Evolutionary conservation across 768 basidiomycete genomes (phyloP).

Genomic region (Xerocomellus intermedius): DNA sequence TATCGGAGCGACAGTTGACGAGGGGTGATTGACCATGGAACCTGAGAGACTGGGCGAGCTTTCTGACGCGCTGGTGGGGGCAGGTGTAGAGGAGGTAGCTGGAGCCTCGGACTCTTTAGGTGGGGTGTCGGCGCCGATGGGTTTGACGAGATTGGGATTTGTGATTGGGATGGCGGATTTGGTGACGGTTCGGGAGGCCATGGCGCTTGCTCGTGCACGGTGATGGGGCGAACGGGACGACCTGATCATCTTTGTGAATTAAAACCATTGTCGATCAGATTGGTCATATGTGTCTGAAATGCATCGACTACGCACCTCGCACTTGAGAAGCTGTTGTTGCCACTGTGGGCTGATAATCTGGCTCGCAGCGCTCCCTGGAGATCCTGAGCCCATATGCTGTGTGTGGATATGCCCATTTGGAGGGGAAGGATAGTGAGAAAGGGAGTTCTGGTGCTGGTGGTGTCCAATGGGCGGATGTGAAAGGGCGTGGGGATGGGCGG

Average conservation of each 20-base stretch:
- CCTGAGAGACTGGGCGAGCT: conserved; percentile 35
- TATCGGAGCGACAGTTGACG: conserved; percentile 73
- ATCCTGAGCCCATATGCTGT: conserved; percentile 57
- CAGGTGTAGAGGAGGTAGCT: conserved; percentile 29
- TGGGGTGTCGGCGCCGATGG: conserved; percentile 29
- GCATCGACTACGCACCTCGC: conserved; percentile 65
- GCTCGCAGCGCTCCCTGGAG: conserved; percentile 51
- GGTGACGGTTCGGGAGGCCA: conserved; percentile 83
- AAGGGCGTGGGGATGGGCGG: conserved; percentile 52
- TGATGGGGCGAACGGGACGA: conserved; percentile 88
- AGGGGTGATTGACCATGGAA: conserved; percentile 57
- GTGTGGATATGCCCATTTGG: conserved; percentile 63
- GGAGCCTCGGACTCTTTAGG: conserved; percentile 32
- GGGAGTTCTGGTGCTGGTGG: conserved; percentile 79
- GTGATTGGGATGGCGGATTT: conserved; percentile 91
- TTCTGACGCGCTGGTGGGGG: conserved; percentile 32
- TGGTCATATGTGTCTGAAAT: conserved; percentile 15
- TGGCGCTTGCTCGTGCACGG: conserved; percentile 91
- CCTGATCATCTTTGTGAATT: conserved; percentile 66
- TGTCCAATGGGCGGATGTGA: conserved; percentile 52
- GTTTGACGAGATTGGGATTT: conserved; percentile 76
- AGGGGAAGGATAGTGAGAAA: conserved; percentile 79
- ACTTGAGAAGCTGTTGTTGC: conserved; percentile 92
- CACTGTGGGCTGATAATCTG: conserved; percentile 81
- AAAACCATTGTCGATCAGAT: conserved; percentile 18